Evolutionary conservation across 2,329 filamentous ascomycete genomes (phyloP).

Genomic region (Calycina herbarum): DNA sequence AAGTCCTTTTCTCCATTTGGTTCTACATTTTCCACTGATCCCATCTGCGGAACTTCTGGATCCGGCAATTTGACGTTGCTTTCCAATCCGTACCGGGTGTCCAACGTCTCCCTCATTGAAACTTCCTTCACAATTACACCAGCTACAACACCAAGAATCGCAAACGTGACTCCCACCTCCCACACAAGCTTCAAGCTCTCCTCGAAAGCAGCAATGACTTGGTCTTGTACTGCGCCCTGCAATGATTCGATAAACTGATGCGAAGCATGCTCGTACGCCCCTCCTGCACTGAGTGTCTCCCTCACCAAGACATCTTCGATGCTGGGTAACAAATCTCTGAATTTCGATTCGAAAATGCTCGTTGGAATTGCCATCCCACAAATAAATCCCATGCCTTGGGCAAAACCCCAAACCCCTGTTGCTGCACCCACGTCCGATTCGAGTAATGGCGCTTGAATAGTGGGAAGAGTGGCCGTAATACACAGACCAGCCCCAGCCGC

Average conservation of each 20-base stretch:
- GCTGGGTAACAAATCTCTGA: background rate
- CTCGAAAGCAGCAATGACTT: background rate
- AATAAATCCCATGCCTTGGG: constrained; percentile 15
- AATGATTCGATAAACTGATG: background rate
- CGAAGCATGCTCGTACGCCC: constrained; percentile 7
- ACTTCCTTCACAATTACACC: background rate
- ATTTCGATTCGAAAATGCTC: constrained; percentile 8
- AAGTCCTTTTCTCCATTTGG: background rate
- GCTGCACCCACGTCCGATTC: constrained; percentile 13
- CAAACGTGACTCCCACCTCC: background rate
- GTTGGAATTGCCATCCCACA: constrained; percentile 14
- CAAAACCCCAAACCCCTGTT: constrained; percentile 14
- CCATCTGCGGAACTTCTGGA: background rate
- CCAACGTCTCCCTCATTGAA: background rate
- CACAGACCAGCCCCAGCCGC: constrained; percentile 28
- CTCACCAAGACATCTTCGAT: background rate
- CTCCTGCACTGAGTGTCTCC: background rate
- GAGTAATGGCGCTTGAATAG: constrained; percentile 15
- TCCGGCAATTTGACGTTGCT: background rate
- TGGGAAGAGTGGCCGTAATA: constrained; percentile 12
- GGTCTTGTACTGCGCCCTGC: background rate
- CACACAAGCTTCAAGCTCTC: background rate
- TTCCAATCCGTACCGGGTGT: background rate
- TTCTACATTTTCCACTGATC: background rate
- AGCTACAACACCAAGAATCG: background rate